Evolutionary conservation across 225 moss, liverwort and hornwort genomes (phyloP), one percentile per base, ranked within the genome.

Genomic region (Ulota crispa): DNA sequence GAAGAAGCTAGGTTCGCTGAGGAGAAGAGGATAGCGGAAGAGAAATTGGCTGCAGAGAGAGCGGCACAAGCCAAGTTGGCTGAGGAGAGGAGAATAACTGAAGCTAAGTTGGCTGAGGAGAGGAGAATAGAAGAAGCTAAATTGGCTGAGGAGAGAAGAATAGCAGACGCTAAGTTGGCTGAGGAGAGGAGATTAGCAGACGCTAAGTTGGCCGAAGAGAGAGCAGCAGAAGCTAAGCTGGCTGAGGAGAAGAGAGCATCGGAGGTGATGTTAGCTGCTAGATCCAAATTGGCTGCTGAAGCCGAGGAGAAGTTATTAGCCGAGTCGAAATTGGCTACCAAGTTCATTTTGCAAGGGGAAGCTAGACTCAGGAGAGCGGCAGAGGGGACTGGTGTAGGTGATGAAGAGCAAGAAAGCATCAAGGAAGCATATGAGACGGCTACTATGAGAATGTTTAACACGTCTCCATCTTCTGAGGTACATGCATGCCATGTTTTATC

Each of bases 291-390:
- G 71, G 82, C 78, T 72, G 76, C 53, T 21, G 92, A 92, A 81
- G 89, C 82, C 4, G 91, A 91, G 76, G 87, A 89, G 59, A 91
- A 89, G 62, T 64, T 84, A 78, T 88, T 84, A 73, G 84, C 80
- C 36, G 91, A 85, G 72, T 86, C 83, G 19, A 87, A 86, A 67
- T 80, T 84, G 73, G 88, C 89, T 57, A 89, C 82, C 30, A 93
- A 87, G 62, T 88, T 87, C 14, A 75, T 79, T 64, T 65, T 78
- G 69, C 72, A 75, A 55, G 85, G 81, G 79, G 84, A 88, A 73
- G 82, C 76, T 65, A 85, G 83, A 73, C 42, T 76, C 36, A 84
- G 73, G 73, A 82, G 73, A 83, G 61, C 73, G 56, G 72, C 71
- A 47, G 88, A 85, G 73, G 75, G 61, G 31, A 56, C 82, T 60